A percentile compares a stretch with the other conserved stretches of the same genome.
Evolutionary conservation across 139 green algal genomes (phyloP).

Genomic region (Coelastrella sp.): DNA sequence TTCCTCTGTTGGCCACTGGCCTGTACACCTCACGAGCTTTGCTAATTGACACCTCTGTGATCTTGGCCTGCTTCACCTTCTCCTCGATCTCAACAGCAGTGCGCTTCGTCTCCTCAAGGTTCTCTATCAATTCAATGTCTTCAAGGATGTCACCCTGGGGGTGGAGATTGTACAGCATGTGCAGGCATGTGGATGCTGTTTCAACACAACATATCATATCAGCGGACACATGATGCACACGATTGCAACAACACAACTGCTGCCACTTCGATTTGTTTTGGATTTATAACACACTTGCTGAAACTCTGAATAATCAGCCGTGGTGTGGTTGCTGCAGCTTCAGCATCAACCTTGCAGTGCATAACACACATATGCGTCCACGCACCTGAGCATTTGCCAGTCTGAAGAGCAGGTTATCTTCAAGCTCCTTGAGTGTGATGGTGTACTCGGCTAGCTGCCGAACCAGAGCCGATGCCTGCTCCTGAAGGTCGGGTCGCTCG

Average conservation of each 20-base stretch:
- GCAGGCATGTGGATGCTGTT: too few relatives aligned
- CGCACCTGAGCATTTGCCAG: slow-evolving; percentile 78
- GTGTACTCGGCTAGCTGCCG: slow-evolving; percentile 87
- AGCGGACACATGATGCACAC: too few relatives aligned
- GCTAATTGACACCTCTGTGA: slow-evolving; percentile 80
- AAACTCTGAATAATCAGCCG: too few relatives aligned
- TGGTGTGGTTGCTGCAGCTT: too few relatives aligned
- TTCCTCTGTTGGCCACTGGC: slow-evolving; percentile 83
- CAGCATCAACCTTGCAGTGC: too few relatives aligned
- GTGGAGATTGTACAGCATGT: too few relatives aligned
- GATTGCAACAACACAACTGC: too few relatives aligned
- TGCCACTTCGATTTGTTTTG: too few relatives aligned
- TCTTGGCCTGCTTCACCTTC: slow-evolving; percentile 82
- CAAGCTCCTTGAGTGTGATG: slow-evolving; percentile 87
- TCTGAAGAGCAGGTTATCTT: slow-evolving; percentile 88
- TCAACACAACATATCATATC: too few relatives aligned
- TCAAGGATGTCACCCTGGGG: slow-evolving; percentile 92
- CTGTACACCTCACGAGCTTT: slow-evolving; percentile 86
- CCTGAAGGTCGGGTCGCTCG: slow-evolving; percentile 84
- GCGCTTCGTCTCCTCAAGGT: slow-evolving; percentile 93
- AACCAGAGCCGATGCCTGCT: slow-evolving; percentile 71
- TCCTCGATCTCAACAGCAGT: slow-evolving; percentile 87
- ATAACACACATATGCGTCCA: too few relatives aligned
- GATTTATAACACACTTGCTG: too few relatives aligned
- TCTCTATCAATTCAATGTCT: slow-evolving; percentile 92